Base-by-base conservation (phyloP, 345 rosid species). In the Eucalyptus cloeziana region DNA sequence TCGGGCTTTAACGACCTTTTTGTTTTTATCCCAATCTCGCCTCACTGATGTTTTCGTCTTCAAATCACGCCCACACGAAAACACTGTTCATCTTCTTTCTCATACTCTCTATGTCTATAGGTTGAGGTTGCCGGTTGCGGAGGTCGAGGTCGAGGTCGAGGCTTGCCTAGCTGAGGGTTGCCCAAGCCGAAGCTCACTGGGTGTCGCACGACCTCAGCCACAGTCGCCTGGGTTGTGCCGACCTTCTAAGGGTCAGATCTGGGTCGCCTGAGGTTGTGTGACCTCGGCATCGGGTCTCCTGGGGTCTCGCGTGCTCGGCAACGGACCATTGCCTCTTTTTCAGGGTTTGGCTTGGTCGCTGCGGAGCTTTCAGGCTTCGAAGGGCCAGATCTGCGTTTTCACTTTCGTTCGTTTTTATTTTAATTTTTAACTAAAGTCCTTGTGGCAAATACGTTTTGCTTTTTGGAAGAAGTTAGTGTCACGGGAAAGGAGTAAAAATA, bases 121-220 rank as follows among this genome's bases (percentile, higher is more conserved):
- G 56, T 21, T 16, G 56, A 13, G 56, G 56, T 21, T 2, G 56
- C 2, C 44, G 17, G 56, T 15, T 22, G 56, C 62, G 0, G 30
- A 56, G 62, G 62, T 56, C 62, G 3, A 56, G 27, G 12, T 56
- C 3, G 27, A 56, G 27, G 12, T 24, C 5, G 1, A 56, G 60
- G 27, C 58, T 19, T 52, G 27, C 30, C 64, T 10, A 58, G 30
- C 1, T 24, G 64, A 24, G 64, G 64, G 64, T 58, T 0, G n/a
- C 30, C 7, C 30, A 58, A 3, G 64, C 1, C 13, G 7, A 58
- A 58, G 30, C 64, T 58, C 3, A n/a, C 30, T 5, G 3, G 3
- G 13, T 3, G 58, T 21, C 4, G 1, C 2, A 3, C 1, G 22
- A 54, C 4, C 58, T 54, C 58, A 54, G 58, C 24, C 5, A 1